A percentile compares a stretch with the other conserved stretches of the same genome.
Evolutionary conservation across 306 rosid genomes (phyloP).

Genomic region (Cotoneaster glaucophyllus): DNA sequence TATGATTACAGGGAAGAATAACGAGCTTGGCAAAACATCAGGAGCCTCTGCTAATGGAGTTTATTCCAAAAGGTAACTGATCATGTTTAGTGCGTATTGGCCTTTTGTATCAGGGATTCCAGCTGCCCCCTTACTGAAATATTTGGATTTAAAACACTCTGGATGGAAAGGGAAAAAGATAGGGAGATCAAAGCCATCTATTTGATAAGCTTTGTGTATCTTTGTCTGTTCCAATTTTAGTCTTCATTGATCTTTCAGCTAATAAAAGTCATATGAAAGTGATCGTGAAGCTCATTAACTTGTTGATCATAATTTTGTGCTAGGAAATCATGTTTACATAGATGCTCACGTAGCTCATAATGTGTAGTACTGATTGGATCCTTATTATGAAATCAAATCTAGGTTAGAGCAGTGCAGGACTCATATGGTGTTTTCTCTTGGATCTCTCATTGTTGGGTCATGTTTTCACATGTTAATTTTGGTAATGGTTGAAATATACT

Average conservation of each 20-base stretch:
- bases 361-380: not conserved
- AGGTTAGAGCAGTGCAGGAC: not conserved
- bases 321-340: not conserved
- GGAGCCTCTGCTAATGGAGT: conserved; percentile 76
- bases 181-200: not conserved
- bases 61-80: conserved; percentile 77
- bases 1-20: conserved; percentile 93
- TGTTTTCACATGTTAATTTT: conserved; percentile 8
- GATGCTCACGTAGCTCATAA: not conserved
- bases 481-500: conserved; percentile 30
- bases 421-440: not conserved
- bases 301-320: not conserved
- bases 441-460: not conserved
- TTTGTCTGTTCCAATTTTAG: not conserved
- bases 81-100: not conserved
- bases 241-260: not conserved
- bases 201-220: not conserved
- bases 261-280: not conserved
- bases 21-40: conserved; percentile 61
- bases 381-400: not conserved
- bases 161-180: not conserved
- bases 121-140: not conserved
- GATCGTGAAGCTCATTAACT: not conserved
- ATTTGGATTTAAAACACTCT: not conserved
- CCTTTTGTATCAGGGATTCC: not conserved